Evolutionary conservation across 768 basidiomycete species (phyloP), one percentile per base, ranked within the genome.

Genomic region (Boletus rufocinnamomeus): DNA sequence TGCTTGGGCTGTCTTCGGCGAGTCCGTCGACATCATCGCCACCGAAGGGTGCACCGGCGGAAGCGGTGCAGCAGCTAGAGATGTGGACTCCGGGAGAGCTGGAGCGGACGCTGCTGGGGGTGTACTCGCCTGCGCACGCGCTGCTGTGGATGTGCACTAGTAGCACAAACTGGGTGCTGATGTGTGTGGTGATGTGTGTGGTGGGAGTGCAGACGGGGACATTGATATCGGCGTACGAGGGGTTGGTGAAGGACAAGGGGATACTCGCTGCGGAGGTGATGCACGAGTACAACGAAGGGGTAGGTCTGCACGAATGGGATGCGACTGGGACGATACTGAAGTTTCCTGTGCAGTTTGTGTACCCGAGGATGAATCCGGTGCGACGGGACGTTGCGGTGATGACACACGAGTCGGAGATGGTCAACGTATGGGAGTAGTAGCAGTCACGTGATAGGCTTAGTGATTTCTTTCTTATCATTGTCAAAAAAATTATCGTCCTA

Each of bases 351-450:
- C 56, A 94, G 91, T 94, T 91, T 69, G 92, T 94, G 4, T 84
- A 88, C 64, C 93, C 92, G n/a, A 83, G 86, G 59, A 72, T 91
- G 59, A 87, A 89, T 65, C 88, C 88, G 8, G 77, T 93, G 23
- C 83, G 88, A 32, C 83, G 79, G 58, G 92, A 94, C 62, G 90
- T 84, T 1, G 85, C 87, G 4, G 88, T 91, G 28, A 92, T 91
- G 91, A 94, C 92, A 3, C 86, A 92, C 70, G 80, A 94, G 67
- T 83, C 88, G 1, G 92, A 94, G 77, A 80, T 91, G 61, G 82
- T 52, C 13, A 25, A 25, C 23, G 10, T 37, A 10, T 50, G 50
- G 50, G 50, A 35, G 35, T 7, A 50, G 35, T 61, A 35, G 35
- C 50, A 27, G 52, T 63, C 59, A 62, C 35, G 61, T 63, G 55